phyloP scores from a whole-genome alignment of 768 basidiomycete species.

The Solioccasus polychromus region DNA sequence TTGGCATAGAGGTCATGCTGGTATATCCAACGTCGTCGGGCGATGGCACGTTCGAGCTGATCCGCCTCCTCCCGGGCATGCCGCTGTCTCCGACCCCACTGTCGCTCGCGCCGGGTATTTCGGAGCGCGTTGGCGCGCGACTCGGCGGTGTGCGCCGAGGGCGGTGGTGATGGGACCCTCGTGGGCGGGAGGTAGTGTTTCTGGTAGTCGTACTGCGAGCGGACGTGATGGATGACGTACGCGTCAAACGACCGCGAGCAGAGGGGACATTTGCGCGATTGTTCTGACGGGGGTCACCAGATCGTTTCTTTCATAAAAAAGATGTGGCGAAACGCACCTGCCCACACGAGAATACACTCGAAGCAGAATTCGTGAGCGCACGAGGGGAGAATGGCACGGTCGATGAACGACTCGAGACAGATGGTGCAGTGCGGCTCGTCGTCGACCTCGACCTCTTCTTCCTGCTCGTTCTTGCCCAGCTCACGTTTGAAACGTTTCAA shows the following conservation, averaged over 20 bases:
- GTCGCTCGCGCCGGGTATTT: constrained; percentile 39
- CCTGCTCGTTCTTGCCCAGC: too few relatives aligned
- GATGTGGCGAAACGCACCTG: constrained; percentile 45
- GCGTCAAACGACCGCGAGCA: constrained; percentile 64
- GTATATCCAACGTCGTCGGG: constrained; percentile 77
- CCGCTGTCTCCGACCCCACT: constrained; percentile 55
- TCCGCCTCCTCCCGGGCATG: constrained; percentile 58
- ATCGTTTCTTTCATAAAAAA: background rate
- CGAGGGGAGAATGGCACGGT: constrained; percentile 76
- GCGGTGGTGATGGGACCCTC: constrained; percentile 47
- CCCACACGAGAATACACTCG: constrained; percentile 85
- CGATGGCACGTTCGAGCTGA: constrained; percentile 72
- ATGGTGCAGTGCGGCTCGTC: constrained; percentile 85
- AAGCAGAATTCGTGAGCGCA: constrained; percentile 96
- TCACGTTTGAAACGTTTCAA: constrained; percentile 41
- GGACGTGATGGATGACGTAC: constrained; percentile 76
- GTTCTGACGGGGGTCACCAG: constrained; percentile 40
- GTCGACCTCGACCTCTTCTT: background rate
- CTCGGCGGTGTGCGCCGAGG: constrained; percentile 31
- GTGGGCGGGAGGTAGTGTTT: constrained; percentile 75
- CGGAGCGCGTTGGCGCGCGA: constrained; percentile 29
- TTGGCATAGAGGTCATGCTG: constrained; percentile 79
- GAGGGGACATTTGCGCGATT: constrained; percentile 76
- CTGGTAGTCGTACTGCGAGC: constrained; percentile 76
- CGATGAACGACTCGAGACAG: constrained; percentile 73